phyloP scores from a whole-genome alignment of 495 filamentous ascomycete species.

The Penicillium egyptiacum region DNA sequence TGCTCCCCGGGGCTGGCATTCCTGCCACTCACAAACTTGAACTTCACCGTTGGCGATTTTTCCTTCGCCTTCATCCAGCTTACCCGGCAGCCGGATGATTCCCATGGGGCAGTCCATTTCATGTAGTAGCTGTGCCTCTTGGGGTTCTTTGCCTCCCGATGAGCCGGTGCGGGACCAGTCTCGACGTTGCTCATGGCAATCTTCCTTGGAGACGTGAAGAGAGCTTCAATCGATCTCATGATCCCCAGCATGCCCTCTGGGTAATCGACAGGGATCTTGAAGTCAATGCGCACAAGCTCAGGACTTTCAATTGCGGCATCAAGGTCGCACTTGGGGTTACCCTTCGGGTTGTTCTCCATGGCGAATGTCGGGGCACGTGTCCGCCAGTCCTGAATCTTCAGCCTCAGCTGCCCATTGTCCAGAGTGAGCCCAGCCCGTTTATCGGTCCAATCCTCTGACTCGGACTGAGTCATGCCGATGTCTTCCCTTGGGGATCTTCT shows the following conservation, averaged over 20 bases:
- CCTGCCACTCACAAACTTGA: background rate
- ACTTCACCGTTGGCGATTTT: background rate
- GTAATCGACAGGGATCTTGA: background rate
- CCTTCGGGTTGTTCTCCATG: background rate
- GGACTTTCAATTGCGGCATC: background rate
- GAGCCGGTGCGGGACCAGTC: background rate
- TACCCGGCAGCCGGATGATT: constrained; percentile 2
- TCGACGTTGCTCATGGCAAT: background rate
- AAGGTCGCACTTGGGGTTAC: background rate
- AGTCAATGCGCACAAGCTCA: background rate
- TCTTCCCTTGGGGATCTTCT: background rate
- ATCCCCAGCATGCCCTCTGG: background rate
- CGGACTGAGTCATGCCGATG: background rate
- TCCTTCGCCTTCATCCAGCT: constrained; percentile 5
- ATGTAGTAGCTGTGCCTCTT: background rate
- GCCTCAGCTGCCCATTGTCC: background rate
- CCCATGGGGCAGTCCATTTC: constrained; percentile 1
- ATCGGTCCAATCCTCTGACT: background rate
- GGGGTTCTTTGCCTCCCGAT: background rate
- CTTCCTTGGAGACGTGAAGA: background rate
- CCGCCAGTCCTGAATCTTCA: background rate
- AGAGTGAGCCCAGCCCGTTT: background rate
- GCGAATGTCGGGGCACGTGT: background rate
- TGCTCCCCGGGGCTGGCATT: background rate
- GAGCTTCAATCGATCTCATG: background rate